phyloP scores from a whole-genome alignment of 345 rosid genomes.

The Lepidium sativum region DNA sequence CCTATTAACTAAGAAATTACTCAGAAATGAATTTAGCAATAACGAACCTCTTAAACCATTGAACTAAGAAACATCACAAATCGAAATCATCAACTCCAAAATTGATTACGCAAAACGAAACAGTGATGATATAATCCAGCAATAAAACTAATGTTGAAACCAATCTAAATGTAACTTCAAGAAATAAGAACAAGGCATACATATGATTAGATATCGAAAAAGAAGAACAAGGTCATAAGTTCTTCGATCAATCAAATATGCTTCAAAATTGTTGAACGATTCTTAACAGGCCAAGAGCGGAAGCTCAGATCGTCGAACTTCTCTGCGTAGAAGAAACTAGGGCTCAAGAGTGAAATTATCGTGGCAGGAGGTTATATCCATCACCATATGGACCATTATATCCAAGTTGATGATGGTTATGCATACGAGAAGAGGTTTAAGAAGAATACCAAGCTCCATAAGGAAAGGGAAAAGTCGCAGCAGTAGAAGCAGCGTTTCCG shows the following conservation, averaged over 20 bases:
- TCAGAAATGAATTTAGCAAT: neutral
- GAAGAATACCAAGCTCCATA: too few species aligned
- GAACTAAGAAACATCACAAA: neutral
- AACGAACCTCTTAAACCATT: neutral
- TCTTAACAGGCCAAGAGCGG: neutral
- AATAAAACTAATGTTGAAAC: neutral
- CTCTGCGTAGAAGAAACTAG: conserved; percentile 12
- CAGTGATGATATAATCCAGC: neutral
- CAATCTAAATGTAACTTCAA: neutral
- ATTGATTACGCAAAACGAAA: neutral
- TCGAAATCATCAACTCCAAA: neutral
- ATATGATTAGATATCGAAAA: neutral
- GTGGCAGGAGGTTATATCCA: neutral
- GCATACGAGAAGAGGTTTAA: too few species aligned
- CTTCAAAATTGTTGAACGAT: neutral
- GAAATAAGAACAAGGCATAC: neutral
- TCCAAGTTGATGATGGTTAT: too few species aligned
- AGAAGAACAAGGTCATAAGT: neutral
- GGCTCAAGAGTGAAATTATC: conserved; percentile 9
- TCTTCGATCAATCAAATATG: neutral
- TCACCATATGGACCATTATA: too few species aligned
- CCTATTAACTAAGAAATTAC: neutral
- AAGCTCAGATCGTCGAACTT: neutral
- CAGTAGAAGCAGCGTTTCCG: too few species aligned
- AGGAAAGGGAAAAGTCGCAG: too few species aligned